Base-by-base conservation (phyloP, 2,329 filamentous ascomycete species). In the Dactylellina drechsleri region DNA sequence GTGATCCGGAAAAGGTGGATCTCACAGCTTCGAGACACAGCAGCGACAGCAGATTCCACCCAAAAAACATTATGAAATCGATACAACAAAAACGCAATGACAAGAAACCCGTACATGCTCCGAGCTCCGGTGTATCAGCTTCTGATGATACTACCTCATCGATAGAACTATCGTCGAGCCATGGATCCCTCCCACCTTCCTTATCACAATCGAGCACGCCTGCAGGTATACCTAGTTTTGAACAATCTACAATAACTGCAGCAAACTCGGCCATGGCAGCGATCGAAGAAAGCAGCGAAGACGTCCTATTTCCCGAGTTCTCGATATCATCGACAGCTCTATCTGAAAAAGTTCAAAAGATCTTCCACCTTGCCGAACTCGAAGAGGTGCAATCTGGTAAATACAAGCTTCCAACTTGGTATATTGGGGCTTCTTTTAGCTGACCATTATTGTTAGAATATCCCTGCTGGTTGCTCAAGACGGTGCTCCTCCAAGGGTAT, bases 381-480 rank as follows among this genome's bases (percentile, higher is more conserved):
- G 95, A 99, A 81, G 90, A 93, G 75, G 92, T 98, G 20, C 88
- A 97, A 76, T 89, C 91, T 81, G 89, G 89, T 90, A 82, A 64
- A 82, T 62, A 66, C 12, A 58, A 57, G 12, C 26, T 57, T 20
- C 20, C 43, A 41, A 36, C 18, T 43, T n/a, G 40, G n/a, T 15
- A 52, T 28, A 57, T 12, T 43, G 23, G 5, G 23, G 57, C 78
- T 59, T 58, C 78, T 59, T 58, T 60, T 45, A 58, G 60, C 77
- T 77, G 73, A 80, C 70, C 2, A 10, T 1, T 15, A 28, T 41
- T 4, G 20, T 40, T 81, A 88, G 94, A 98, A 84, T 97, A 96
- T 81, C 91, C 93, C 7, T 98, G 94, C 83, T 97, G 92, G 89
- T 84, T 98, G 45, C 84, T 98, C 40, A 93, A 97, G 81, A 97